Base-by-base conservation (phyloP, 2,329 filamentous ascomycete genomes). In the Stenocarpella maydis region DNA sequence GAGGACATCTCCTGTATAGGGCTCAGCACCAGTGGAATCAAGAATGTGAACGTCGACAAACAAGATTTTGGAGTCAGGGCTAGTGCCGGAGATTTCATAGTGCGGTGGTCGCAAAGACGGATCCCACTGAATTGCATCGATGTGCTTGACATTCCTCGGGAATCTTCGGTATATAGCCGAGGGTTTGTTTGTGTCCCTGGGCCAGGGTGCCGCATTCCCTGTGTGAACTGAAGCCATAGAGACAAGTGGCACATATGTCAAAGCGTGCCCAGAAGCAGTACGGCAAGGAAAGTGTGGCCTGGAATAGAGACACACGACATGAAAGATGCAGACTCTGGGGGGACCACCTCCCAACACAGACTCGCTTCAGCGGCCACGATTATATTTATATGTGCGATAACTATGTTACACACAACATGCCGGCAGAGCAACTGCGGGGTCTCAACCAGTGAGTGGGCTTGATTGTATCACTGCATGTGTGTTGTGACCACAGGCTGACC, bases 31-130 rank as follows among this genome's bases (percentile, higher is more conserved):
- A 1, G 77, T 78, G 3, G 75, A 77, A 37, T 79, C 78, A 6
- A 79, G 72, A 21, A 79, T 77, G 28, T 76, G 74, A 24, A 78
- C 77, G 53, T 78, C 72, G 7, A 71, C 71, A 69, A 79, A 77
- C 6, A 79, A 65, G 28, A 78, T 76, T 26, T 70, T 76, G 17
- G 69, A 69, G 39, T 69, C 53, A 3, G 61, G 54, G 14, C 65
- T 55, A 7, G 67, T 69, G 17, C 71, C 69, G 53, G 26, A 7
- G 4, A 72, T 68, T 14, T 69, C 45, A 43, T 72, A 72, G 24
- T 50, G 53, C 24, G 54, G 63, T 4, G 71, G 69, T 28, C 69
- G 28, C n/a, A 72, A 28, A 1, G 58, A 49, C 1, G 28, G 58
- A 47, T 72, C 69, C 26, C 71, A 66, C 1, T 41, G 53, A 15